These are phyloP conservation scores for Entamoeba dispar DNA, from an alignment of 208 protist species.

Conservation along the genomic window DNA sequence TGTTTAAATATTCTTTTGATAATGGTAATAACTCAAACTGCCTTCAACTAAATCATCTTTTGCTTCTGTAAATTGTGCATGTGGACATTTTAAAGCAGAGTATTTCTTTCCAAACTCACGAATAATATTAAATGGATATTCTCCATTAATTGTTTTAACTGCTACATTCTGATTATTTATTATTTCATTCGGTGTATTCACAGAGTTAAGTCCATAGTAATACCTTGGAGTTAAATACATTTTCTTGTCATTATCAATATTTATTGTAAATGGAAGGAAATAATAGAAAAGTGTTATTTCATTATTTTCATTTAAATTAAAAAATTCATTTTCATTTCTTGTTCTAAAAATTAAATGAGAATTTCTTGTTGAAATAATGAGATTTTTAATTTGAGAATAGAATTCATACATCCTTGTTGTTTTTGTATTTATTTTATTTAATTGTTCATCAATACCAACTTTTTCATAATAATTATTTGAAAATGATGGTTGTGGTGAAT, in stretches of 20 bases:
- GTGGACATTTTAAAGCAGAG: neutral
- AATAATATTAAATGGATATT: neutral
- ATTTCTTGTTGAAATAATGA: neutral
- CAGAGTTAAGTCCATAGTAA: no score
- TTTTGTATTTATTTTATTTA: neutral
- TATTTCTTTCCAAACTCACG: neutral
- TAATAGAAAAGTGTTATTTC: neutral
- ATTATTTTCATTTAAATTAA: neutral
- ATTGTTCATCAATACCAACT: neutral
- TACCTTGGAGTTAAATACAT: neutral
- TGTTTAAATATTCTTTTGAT: no score
- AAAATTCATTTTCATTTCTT: neutral
- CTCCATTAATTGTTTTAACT: neutral
- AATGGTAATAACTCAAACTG: no score
- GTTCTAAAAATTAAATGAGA: neutral
- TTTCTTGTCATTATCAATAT: neutral
- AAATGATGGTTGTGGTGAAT: neutral
- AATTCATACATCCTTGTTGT: neutral
- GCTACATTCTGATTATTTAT: neutral
- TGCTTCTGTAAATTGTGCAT: no score
- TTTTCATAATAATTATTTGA: neutral
- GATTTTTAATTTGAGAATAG: neutral
- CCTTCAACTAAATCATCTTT: no score
- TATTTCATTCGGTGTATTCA: neutral
- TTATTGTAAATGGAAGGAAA: neutral